A percentile compares a stretch with the other conserved stretches of the same genome.
Conservation (phyloP, 257 asterid genomes). For the Forsythia viridissima region DNA sequence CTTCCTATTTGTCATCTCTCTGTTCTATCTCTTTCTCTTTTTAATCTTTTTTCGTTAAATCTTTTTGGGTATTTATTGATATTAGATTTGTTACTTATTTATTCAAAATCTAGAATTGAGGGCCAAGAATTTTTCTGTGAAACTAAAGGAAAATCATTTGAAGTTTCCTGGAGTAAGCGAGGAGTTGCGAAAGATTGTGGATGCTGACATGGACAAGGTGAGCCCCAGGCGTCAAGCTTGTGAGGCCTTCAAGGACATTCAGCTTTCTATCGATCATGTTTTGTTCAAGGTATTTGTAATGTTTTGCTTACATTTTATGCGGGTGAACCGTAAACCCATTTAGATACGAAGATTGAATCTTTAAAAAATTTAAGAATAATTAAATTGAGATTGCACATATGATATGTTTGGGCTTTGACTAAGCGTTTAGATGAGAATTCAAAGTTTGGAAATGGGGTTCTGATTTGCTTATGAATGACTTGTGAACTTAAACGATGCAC, state of each 20-base stretch:
- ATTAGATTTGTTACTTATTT: conserved; percentile 2
- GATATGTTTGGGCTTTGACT: not conserved
- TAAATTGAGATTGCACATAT: conserved; percentile 1
- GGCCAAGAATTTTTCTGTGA: conserved; percentile 23
- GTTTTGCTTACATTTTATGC: not conserved
- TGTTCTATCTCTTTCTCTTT: not conserved
- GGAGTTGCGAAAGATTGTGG: conserved; percentile 66
- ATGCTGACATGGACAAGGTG: conserved; percentile 84
- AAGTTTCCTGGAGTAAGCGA: conserved; percentile 69
- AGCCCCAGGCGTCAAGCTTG: conserved; percentile 82
- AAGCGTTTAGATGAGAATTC: not conserved
- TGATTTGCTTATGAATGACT: not conserved
- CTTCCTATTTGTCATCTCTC: not conserved
- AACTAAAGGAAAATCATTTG: conserved; percentile 46
- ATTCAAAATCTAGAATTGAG: conserved; percentile 22
- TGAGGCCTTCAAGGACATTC: conserved; percentile 88
- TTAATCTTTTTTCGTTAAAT: not conserved
- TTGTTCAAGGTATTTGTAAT: conserved; percentile 68
- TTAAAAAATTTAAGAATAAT: not conserved
- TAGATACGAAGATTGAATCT: not conserved
- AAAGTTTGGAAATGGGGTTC: conserved; percentile 14
- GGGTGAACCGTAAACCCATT: not conserved
- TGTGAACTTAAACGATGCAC: not conserved
- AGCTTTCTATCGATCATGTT: conserved; percentile 86
- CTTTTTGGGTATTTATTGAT: conserved; percentile 8